A percentile compares a stretch with the other conserved stretches of the same genome.
Evolutionary conservation across 768 basidiomycete species (phyloP).

Genomic region (Ephemerocybe angulata): DNA sequence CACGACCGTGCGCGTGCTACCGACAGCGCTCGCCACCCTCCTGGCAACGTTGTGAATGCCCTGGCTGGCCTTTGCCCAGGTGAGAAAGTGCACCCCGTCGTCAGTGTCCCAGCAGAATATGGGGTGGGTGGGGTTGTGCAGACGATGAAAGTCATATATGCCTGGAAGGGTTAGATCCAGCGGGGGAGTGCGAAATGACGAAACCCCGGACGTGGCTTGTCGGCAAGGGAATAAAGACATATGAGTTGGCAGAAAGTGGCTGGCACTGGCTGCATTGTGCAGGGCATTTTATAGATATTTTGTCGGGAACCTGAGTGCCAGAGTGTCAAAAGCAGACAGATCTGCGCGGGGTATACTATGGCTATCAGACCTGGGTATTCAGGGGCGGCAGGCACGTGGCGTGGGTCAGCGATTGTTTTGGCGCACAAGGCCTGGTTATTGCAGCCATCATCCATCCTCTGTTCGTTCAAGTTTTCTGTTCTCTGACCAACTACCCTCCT

Average conservation of each 20-base stretch:
- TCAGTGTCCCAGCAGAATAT: constrained; percentile 23
- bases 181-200: constrained; percentile 18
- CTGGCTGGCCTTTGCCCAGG: constrained; percentile 15
- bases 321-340: too few species aligned
- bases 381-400: neutral
- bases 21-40: constrained; percentile 2
- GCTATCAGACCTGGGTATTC: too few species aligned
- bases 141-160: constrained; percentile 29
- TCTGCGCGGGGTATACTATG: too few species aligned
- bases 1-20: constrained; percentile 18
- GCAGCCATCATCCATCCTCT: constrained; percentile 12
- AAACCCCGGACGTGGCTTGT: constrained; percentile 3
- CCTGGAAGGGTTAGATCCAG: constrained; percentile 30
- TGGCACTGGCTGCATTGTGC: too few species aligned
- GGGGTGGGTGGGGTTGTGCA: constrained; percentile 24
- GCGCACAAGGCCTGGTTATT: too few species aligned
- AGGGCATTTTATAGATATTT: too few species aligned
- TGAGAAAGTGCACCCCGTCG: constrained; percentile 10
- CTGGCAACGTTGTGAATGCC: constrained; percentile 17
- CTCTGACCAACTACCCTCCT: constrained; percentile 17
- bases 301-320: too few species aligned
- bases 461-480: constrained; percentile 28
- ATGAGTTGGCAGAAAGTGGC: neutral
- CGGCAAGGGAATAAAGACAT: constrained; percentile 8
- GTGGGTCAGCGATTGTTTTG: neutral